A percentile compares a stretch with the other conserved stretches of the same genome.
phyloP scores from a whole-genome alignment of 768 basidiomycete genomes.

The Amanita molliuscula region DNA sequence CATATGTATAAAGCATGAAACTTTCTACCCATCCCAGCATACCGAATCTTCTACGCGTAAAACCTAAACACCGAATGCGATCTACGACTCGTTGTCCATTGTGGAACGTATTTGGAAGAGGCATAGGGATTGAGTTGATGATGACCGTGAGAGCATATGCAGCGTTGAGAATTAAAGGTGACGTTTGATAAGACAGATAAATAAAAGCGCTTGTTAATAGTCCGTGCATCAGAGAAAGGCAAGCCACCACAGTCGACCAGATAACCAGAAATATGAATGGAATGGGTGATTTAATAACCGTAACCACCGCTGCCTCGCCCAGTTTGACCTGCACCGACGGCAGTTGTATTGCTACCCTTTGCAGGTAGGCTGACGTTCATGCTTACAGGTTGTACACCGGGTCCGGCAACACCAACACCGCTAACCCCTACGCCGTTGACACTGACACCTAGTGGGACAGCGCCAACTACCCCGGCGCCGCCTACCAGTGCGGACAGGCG shows the following conservation, averaged over 20 bases:
- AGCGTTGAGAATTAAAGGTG: neutral
- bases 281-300: conserved; percentile 19
- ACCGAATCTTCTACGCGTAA: neutral
- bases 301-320: conserved; percentile 26
- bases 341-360: conserved; percentile 17
- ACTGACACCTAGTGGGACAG: conserved; percentile 18
- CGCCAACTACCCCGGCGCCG: conserved; percentile 43
- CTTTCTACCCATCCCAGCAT: neutral
- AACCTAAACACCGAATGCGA: neutral
- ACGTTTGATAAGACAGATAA: conserved; percentile 3
- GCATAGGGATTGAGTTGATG: neutral
- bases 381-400: conserved; percentile 31
- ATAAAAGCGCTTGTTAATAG: neutral
- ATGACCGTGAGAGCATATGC: neutral
- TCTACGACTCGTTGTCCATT: neutral
- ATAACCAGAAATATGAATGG: conserved; percentile 1
- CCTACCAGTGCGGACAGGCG: conserved; percentile 69
- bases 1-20: neutral
- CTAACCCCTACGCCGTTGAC: conserved; percentile 11
- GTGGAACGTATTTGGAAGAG: neutral
- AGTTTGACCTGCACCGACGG: conserved; percentile 15
- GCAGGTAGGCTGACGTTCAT: conserved; percentile 31
- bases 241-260: neutral
- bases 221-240: neutral
- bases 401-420: conserved; percentile 16